Conservation (phyloP, 1,139 yeast genomes). For the Starmera stellimalicola region DNA sequence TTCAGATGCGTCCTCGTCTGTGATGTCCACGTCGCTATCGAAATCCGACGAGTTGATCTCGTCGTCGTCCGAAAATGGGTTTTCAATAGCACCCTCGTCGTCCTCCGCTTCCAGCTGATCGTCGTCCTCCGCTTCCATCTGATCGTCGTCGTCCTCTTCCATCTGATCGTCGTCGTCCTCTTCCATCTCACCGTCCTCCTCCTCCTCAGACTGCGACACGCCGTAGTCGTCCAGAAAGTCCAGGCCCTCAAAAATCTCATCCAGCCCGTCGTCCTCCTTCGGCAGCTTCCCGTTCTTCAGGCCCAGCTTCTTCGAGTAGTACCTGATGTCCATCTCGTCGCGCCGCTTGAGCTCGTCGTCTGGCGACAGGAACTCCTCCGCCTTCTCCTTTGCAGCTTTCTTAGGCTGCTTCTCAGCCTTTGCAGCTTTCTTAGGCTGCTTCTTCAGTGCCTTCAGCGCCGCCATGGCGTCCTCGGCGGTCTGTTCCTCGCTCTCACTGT, state of each 20-base stretch:
- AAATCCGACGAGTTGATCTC: constrained; percentile 40
- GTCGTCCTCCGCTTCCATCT: constrained; percentile 13
- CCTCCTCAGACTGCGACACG: background rate
- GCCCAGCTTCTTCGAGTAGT: constrained; percentile 78
- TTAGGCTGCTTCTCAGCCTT: constrained; percentile 2
- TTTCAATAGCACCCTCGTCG: constrained; percentile 20
- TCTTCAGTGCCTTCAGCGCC: constrained; percentile 31
- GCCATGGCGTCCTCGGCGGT: constrained; percentile 31
- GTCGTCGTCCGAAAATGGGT: constrained; percentile 35
- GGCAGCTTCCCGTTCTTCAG: constrained; percentile 41
- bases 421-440: background rate
- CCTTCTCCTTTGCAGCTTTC: constrained; percentile 6
- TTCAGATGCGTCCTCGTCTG: constrained; percentile 29
- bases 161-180: constrained; percentile 19
- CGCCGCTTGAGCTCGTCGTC: constrained; percentile 37
- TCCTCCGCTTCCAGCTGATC: constrained; percentile 16
- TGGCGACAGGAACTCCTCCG: constrained; percentile 22
- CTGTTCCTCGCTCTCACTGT: constrained; percentile 15
- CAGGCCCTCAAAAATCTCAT: constrained; percentile 68
- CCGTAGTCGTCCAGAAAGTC: constrained; percentile 48
- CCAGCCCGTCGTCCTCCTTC: constrained; percentile 55
- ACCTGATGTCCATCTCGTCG: constrained; percentile 74
- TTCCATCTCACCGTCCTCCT: constrained; percentile 4
- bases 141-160: constrained; percentile 13
- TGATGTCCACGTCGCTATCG: constrained; percentile 24